Percentiles rank a stretch among this genome's conserved stretches.
These are phyloP conservation scores for Blastocystis sp. DNA, from an alignment of 352 stramenopile species.

Conservation along the genomic window DNA sequence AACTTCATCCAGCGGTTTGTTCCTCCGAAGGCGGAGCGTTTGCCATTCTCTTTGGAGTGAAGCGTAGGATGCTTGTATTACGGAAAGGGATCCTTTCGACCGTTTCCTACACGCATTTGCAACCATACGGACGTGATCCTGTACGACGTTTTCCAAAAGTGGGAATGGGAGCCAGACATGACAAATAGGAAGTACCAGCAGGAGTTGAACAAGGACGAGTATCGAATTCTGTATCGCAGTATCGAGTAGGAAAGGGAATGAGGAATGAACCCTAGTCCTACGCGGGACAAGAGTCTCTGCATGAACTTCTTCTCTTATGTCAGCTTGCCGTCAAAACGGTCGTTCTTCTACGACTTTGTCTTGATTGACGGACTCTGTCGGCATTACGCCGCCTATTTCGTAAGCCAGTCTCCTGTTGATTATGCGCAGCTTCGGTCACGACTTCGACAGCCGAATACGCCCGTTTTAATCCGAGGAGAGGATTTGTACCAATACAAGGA, in stretches of 20 bases:
- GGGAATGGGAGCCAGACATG: background rate
- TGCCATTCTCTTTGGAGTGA: background rate
- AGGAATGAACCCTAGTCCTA: background rate
- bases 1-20: background rate
- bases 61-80: conserved; percentile 36
- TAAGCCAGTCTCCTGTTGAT: background rate
- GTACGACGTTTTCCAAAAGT: conserved; percentile 38
- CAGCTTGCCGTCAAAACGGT: background rate
- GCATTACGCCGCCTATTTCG: conserved; percentile 17
- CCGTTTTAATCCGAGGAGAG: conserved; percentile 10
- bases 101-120: background rate
- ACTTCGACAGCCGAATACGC: background rate
- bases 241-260: background rate
- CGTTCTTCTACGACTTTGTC: conserved; percentile 10
- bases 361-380: conserved; percentile 5
- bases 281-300: background rate
- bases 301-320: conserved; percentile 30
- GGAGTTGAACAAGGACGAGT: background rate
- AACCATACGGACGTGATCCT: conserved; percentile 8
- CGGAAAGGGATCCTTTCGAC: background rate
- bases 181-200: conserved; percentile 7
- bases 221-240: conserved; percentile 2
- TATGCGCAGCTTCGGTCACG: background rate
- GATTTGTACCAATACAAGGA: conserved; percentile 12
- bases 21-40: background rate